Evolutionary conservation across 106 monocot species (phyloP), one percentile per base, ranked within the genome.

Genomic region (Platanthera zijinensis): DNA sequence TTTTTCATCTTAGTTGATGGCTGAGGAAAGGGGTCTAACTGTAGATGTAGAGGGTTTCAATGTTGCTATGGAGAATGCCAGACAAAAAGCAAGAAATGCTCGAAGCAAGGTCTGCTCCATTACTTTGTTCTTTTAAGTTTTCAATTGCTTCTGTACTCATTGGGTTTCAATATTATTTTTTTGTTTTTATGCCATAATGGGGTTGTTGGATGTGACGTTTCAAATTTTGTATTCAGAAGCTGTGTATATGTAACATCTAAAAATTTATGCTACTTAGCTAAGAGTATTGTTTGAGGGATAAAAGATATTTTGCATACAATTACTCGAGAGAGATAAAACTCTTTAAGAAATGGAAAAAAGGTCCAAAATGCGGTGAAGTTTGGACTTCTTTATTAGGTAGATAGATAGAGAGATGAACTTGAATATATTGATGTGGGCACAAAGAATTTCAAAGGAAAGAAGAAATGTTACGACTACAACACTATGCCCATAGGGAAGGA

Each of bases 11-110:
- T 79, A 97, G 96, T 84, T 97, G 51, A 97, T 97, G 96, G 96
- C 93, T 14, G 91, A 91, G 85, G 96, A 97, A 85, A 94, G 81
- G 71, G 93, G 91, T 7, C 64, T 97, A 66, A 80, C 62, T 14
- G 94, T 97, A 54, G 96, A 97, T 82, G 77, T 88, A 12, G 83
- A 94, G 49, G 96, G 96, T 74, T 97, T 91, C 67, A 87, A 94
- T 85, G 61, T 71, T 83, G 89, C 93, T 48, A 89, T 94, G 96
- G 91, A 93, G 46, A 91, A 97, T 88, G 96, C 93, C 8, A 91
- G 96, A 74, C 83, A 91, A 73, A 97, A 89, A 82, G 96, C 96
- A 8, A 87, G 94, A 80, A 97, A 76, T 97, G 96, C 94, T 78
- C 87, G 94, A 8, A 89, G 77, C 70, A 91, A 87, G 87, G 96